A percentile compares a stretch with the other conserved stretches of the same genome.
phyloP scores from a whole-genome alignment of 495 filamentous ascomycete species.

The Chaetomidium leptoderma region DNA sequence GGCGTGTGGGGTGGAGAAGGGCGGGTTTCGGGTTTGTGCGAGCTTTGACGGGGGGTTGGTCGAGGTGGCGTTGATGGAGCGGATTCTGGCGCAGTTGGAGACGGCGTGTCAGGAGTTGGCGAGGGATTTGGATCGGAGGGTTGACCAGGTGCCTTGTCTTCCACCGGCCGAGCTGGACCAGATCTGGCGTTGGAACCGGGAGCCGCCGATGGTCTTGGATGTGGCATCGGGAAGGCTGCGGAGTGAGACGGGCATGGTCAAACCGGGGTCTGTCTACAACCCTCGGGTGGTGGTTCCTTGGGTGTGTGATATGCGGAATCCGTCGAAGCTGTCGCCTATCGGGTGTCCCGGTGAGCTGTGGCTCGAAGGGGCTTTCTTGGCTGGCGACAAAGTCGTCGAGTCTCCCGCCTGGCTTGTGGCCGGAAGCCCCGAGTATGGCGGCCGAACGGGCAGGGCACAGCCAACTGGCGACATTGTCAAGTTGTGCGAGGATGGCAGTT shows the following conservation, averaged over 20 bases:
- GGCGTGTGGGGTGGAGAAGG: slow-evolving; percentile 13
- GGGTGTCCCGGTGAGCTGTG: slow-evolving; percentile 74
- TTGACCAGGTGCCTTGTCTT: slow-evolving; percentile 7
- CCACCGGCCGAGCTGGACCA: background rate
- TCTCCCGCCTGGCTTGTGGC: slow-evolving; percentile 18
- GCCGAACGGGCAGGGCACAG: slow-evolving; percentile 36
- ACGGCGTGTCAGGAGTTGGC: slow-evolving; percentile 10
- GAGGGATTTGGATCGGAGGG: background rate
- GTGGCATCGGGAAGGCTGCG: background rate
- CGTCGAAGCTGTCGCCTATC: slow-evolving; percentile 50
- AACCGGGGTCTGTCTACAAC: slow-evolving; percentile 6
- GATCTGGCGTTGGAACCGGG: slow-evolving; percentile 22
- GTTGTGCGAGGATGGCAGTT: slow-evolving; percentile 46
- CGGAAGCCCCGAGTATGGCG: background rate
- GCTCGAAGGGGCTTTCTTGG: slow-evolving; percentile 58
- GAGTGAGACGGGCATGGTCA: background rate
- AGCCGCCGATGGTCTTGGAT: slow-evolving; percentile 7
- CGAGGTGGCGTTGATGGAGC: slow-evolving; percentile 1
- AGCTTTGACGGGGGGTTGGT: slow-evolving; percentile 20
- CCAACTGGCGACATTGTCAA: slow-evolving; percentile 57
- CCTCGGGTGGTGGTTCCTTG: slow-evolving; percentile 20
- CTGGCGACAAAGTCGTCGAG: slow-evolving; percentile 49
- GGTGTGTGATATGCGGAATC: slow-evolving; percentile 26
- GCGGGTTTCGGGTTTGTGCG: slow-evolving; percentile 16
- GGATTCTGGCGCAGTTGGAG: slow-evolving; percentile 20